Conservation (phyloP, 2,329 filamentous ascomycete species). For the Graphium sp. region DNA sequence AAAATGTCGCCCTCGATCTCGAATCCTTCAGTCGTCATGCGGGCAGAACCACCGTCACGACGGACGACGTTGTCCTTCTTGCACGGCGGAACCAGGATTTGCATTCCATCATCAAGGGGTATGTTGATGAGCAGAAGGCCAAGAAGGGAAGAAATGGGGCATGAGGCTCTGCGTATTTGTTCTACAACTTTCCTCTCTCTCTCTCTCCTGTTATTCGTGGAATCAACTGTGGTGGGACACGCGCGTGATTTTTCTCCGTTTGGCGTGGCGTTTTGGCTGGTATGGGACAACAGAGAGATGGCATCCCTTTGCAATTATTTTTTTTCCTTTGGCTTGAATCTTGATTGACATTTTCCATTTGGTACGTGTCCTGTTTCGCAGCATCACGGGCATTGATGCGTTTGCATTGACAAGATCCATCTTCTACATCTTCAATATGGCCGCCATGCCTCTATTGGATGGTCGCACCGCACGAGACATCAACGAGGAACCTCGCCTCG, state of each 20-base stretch:
- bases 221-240: no score
- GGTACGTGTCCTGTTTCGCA: no score
- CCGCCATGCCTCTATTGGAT: no score
- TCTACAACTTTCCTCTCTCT: neutral
- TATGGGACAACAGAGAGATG: no score
- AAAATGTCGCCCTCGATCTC: conserved; percentile 38
- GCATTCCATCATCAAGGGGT: conserved; percentile 54
- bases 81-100: conserved; percentile 76
- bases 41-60: conserved; percentile 61
- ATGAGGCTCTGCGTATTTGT: neutral
- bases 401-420: no score
- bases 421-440: no score
- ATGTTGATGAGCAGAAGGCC: conserved; percentile 43
- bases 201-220: neutral
- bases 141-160: conserved; percentile 11
- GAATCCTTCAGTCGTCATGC: conserved; percentile 55
- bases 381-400: no score
- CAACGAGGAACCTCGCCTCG: conserved; percentile 66
- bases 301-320: no score
- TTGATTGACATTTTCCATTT: no score
- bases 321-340: no score
- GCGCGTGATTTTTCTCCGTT: no score
- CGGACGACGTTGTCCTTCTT: conserved; percentile 76
- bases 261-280: no score
- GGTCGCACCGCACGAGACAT: conserved; percentile 71